Percentiles rank a stretch among this genome's conserved stretches.
These are phyloP conservation scores for Yarrowia yakushimensis DNA, from an alignment of 805 yeast genomes.

Conservation along the genomic window DNA sequence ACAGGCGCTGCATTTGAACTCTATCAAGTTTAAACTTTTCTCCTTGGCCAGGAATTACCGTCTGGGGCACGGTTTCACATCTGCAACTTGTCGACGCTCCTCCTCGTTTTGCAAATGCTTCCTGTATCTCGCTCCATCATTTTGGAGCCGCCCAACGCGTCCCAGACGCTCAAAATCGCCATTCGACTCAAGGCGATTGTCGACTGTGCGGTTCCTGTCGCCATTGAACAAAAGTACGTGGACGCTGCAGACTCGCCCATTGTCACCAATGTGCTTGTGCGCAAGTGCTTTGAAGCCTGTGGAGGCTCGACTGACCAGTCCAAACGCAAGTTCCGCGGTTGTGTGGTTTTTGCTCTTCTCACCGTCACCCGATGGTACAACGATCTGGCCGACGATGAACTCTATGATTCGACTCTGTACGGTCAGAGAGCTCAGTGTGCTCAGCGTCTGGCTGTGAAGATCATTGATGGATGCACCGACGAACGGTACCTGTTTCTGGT, in stretches of 20 bases:
- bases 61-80: neutral
- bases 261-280: conserved; percentile 34
- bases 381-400: conserved; percentile 53
- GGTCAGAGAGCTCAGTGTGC: conserved; percentile 63
- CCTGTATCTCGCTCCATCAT: conserved; percentile 10
- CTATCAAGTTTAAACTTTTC: neutral
- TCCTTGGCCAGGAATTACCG: too few species aligned
- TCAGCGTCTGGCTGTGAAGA: conserved; percentile 62
- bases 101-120: neutral
- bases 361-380: conserved; percentile 79
- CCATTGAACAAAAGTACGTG: conserved; percentile 50
- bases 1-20: neutral
- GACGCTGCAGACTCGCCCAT: conserved; percentile 56
- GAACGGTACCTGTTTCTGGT: conserved; percentile 54
- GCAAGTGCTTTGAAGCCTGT: conserved; percentile 29
- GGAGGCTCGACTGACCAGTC: conserved; percentile 8
- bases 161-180: conserved; percentile 44
- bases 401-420: conserved; percentile 66
- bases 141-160: conserved; percentile 23
- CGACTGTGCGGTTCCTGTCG: conserved; percentile 67
- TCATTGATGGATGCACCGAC: conserved; percentile 58
- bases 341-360: conserved; percentile 64
- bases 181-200: conserved; percentile 68
- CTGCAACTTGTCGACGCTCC: neutral
- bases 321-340: conserved; percentile 13